Base-by-base conservation (phyloP, 2,329 filamentous ascomycete species). In the Alternaria burnsii region DNA sequence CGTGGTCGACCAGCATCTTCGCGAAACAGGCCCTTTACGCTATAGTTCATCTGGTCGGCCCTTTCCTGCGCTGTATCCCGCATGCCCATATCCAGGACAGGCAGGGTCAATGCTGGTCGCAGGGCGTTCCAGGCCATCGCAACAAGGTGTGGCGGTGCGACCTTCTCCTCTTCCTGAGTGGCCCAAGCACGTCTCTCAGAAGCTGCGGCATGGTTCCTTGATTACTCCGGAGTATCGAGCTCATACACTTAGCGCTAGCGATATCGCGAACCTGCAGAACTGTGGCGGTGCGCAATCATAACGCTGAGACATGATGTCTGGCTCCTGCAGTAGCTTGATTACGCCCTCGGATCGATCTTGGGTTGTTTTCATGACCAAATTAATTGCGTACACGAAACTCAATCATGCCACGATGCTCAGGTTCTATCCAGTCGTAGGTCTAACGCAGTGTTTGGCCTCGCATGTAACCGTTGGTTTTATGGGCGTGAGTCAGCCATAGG, bases 71-170 rank as follows among this genome's bases (percentile, higher is more conserved):
- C 48, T 56, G 56, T 55, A 36, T 66, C 41, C 57, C 59, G 59
- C 55, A 59, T 52, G 54, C 43, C 54, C 63, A 59, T 52, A 41
- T 41, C 30, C 34, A 36, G 44, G 54, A 32, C 30, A 14, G 54
- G 57, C 65, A 70, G 65, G 71, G 67, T 64, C 57, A 52, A 70
- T 67, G 69, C 69, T 61, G 38, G 66, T 51, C 52, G 52, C 53
- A n/a, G 47, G 54, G 43, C 28, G 50, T 62, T 69, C 73, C 65
- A 68, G 73, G 55, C 68, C 67, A 47, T 57, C 16, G 44, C 57
- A 48, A 61, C 12, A 38, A 55, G 42, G 44, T 70, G 69, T 71
- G 69, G 72, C 71, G 52, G 71, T 73, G 69, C 67, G 63, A 55
- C 54, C 52, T 60, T 55, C 11, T 52, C 61, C 63, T 67, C 36